Evolutionary conservation across 1,284 basidiomycete genomes (phyloP).

Genomic region (Ceratobasidium sp.): DNA sequence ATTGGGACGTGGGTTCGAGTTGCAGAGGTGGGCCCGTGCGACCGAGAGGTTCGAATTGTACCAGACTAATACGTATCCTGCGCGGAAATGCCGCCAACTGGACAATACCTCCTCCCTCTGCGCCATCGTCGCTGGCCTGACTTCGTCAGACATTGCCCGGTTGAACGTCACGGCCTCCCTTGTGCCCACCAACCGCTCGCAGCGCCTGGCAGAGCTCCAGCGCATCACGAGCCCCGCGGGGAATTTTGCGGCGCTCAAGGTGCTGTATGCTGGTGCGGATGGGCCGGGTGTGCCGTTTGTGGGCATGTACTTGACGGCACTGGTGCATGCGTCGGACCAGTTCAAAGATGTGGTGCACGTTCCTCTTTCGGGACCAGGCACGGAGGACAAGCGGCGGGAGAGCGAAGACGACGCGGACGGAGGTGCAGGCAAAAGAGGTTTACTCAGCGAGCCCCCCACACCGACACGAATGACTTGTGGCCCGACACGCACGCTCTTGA

Average conservation of each 20-base stretch:
- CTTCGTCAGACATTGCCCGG: conserved; percentile 63
- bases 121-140: conserved; percentile 68
- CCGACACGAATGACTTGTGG: conserved; percentile 40
- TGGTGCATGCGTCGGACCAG: conserved; percentile 64
- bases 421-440: neutral
- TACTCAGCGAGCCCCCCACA: conserved; percentile 23
- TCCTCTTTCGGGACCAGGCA: conserved; percentile 34
- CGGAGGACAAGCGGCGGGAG: neutral
- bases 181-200: conserved; percentile 55
- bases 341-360: conserved; percentile 55
- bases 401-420: neutral
- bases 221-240: conserved; percentile 65
- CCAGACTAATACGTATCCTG: neutral
- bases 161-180: conserved; percentile 73
- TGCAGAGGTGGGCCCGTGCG: conserved; percentile 63
- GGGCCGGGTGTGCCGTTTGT: conserved; percentile 71
- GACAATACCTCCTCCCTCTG: conserved; percentile 73
- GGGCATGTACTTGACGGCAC: conserved; percentile 65
- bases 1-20: conserved; percentile 77
- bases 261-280: conserved; percentile 56
- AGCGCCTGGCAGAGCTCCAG: conserved; percentile 60
- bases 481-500: conserved; percentile 51
- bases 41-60: neutral
- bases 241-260: conserved; percentile 65
- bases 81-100: conserved; percentile 67